Evolutionary conservation across 2,329 filamentous ascomycete species (phyloP).

Genomic region (Fusarium setosum): DNA sequence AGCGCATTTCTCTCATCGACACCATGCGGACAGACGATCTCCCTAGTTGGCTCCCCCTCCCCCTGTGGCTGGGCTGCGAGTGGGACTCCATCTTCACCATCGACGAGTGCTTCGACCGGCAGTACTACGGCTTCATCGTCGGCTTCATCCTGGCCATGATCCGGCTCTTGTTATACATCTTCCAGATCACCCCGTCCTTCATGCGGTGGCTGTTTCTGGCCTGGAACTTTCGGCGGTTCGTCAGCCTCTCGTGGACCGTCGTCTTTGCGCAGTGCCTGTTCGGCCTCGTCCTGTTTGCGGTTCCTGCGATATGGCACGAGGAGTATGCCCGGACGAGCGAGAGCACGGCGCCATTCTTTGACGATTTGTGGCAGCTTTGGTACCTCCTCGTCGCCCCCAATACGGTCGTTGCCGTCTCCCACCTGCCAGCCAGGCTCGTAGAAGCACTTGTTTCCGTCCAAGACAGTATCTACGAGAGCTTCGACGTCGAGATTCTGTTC

Average conservation of each 20-base stretch:
- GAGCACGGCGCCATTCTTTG: neutral
- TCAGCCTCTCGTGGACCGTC: neutral
- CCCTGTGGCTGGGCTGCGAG: conserved; percentile 14
- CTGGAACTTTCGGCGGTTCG: neutral
- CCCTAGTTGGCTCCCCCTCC: conserved; percentile 16
- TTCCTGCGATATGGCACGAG: neutral
- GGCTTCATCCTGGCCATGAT: conserved; percentile 12
- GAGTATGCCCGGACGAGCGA: neutral
- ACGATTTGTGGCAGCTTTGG: neutral
- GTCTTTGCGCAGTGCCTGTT: neutral
- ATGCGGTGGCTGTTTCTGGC: conserved; percentile 7
- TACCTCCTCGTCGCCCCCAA: conserved; percentile 1
- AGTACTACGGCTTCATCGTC: conserved; percentile 21
- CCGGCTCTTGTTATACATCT: neutral
- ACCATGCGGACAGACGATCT: conserved; percentile 8
- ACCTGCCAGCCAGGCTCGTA: neutral
- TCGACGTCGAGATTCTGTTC: conserved; percentile 7
- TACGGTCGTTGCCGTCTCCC: neutral
- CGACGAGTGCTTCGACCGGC: conserved; percentile 12
- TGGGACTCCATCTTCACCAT: conserved; percentile 16
- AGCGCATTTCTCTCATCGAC: neutral
- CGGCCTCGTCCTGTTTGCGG: neutral
- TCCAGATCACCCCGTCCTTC: neutral
- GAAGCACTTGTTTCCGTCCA: conserved; percentile 1
- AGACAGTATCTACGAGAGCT: conserved; percentile 1